Base-by-base conservation (phyloP, 805 yeast species). In the Metschnikowia matae region DNA sequence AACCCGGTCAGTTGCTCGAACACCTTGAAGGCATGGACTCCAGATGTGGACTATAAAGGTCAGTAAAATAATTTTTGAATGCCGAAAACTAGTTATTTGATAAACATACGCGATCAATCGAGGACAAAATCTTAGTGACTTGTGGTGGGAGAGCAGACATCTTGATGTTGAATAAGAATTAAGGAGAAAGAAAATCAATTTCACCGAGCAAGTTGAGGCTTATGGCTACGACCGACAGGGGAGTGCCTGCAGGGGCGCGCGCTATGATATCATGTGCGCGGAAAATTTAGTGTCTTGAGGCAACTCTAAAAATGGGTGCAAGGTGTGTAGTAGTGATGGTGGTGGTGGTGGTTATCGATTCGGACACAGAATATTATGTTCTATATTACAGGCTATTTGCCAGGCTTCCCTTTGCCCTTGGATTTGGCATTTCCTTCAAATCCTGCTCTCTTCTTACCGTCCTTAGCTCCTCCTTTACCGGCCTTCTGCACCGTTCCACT, bases 391-490 rank as follows among this genome's bases (percentile, higher is more conserved):
- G 46, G 47, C 58, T 58, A 62, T 41, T 51, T 54, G 52, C 63
- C 64, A 57, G 64, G 69, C 40, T 36, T 36, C 11, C 46, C 40
- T 48, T 62, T 62, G 33, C 62, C 62, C 56, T 72, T 71, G 26
- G 72, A 64, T 55, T 74, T 73, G 47, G 77, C 77, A 50, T 79
- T 73, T 21, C 97, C 97, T 73, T 90, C 97, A 65, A 90, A 90
- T 0, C 97, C 97, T n/a, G 97, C 96, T 66, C 94, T 73, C 58
- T 73, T 73, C 57, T 71, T 71, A 35, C 52, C 58, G 40, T 58
- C 60, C 50, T 59, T 60, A 18, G 52, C 53, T 35, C 47, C 53
- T 14, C 56, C 56, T 47, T 64, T 63, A 61, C 75, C 74, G 54
- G 81, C 79, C 48, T 73, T 74, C 46, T 23, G 39, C 29, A 76